These are phyloP conservation scores for Apiospora arundinis DNA, from an alignment of 2,329 filamentous ascomycete species.

Conservation along the genomic window DNA sequence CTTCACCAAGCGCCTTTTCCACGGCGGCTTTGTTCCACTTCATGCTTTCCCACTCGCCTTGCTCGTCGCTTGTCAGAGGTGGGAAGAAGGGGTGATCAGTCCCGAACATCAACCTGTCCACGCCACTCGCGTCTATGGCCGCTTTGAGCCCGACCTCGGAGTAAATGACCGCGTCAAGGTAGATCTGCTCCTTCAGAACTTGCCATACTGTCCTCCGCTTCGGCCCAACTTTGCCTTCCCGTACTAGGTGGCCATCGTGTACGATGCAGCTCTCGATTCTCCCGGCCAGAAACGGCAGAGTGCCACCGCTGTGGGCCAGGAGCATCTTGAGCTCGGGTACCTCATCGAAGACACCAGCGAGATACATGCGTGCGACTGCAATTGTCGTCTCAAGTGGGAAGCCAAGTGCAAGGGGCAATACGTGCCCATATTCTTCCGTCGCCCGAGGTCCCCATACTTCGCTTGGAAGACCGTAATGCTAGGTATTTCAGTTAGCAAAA, in stretches of 20 bases:
- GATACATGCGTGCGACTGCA: slow-evolving; percentile 83
- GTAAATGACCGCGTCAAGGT: slow-evolving; percentile 87
- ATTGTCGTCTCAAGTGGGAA: slow-evolving; percentile 95
- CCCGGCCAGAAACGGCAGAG: slow-evolving; percentile 86
- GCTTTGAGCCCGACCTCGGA: slow-evolving; percentile 75
- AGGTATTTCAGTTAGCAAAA: background rate
- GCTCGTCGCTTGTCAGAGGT: slow-evolving; percentile 67
- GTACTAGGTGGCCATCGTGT: slow-evolving; percentile 79
- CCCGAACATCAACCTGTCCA: slow-evolving; percentile 78
- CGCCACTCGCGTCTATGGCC: slow-evolving; percentile 71
- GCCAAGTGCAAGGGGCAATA: slow-evolving; percentile 82
- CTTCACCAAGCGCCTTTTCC: slow-evolving; percentile 38
- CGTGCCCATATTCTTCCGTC: slow-evolving; percentile 78
- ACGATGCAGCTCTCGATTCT: slow-evolving; percentile 86
- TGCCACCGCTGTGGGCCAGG: slow-evolving; percentile 87
- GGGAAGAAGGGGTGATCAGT: slow-evolving; percentile 88
- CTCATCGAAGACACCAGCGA: slow-evolving; percentile 84
- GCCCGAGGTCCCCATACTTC: slow-evolving; percentile 79
- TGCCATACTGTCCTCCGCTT: slow-evolving; percentile 60
- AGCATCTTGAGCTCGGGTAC: slow-evolving; percentile 74
- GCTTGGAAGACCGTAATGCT: slow-evolving; percentile 83
- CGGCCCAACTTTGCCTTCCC: slow-evolving; percentile 61
- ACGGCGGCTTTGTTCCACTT: slow-evolving; percentile 55
- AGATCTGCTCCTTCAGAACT: slow-evolving; percentile 74
- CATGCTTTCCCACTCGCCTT: slow-evolving; percentile 74